Evolutionary conservation across 305 asterid genomes (phyloP).

Genomic region (Fraxinus xanthoxyloides): DNA sequence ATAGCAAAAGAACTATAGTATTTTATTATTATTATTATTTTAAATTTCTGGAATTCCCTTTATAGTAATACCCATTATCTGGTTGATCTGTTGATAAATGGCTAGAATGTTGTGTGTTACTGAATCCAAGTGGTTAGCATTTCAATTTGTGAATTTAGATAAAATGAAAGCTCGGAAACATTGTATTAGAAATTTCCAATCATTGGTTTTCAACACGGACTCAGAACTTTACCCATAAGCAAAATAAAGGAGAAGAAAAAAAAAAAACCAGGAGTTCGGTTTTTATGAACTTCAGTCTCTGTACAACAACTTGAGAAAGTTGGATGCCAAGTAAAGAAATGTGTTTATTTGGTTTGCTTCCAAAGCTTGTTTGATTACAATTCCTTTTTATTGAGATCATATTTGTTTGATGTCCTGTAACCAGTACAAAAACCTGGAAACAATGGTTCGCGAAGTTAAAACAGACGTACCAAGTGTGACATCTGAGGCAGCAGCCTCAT

Average conservation of each 20-base stretch:
- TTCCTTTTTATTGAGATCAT: conserved; percentile 13
- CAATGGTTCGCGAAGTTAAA: conserved; percentile 63
- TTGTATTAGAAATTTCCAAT: conserved; percentile 5
- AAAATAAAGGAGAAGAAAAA: background rate
- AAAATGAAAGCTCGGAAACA: background rate
- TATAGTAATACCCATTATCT: background rate
- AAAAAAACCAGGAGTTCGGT: conserved; percentile 11
- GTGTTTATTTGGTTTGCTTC: conserved; percentile 13
- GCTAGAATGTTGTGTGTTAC: background rate
- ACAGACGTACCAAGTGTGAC: conserved; percentile 43
- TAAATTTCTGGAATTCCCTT: background rate
- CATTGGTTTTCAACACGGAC: background rate
- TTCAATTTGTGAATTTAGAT: conserved; percentile 2
- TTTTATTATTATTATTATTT: background rate
- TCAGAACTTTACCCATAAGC: conserved; percentile 17
- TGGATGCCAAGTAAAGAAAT: background rate
- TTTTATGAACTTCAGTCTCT: background rate
- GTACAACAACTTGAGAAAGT: background rate
- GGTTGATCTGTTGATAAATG: conserved; percentile 5
- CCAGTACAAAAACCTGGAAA: conserved; percentile 84
- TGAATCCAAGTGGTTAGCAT: conserved; percentile 12
- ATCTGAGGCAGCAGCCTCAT: conserved; percentile 43
- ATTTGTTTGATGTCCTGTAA: conserved; percentile 31
- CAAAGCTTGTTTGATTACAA: conserved; percentile 15
- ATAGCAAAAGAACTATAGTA: background rate